Base-by-base conservation (phyloP, 352 stramenopile genomes). In the Phytophthora uliginosa region DNA sequence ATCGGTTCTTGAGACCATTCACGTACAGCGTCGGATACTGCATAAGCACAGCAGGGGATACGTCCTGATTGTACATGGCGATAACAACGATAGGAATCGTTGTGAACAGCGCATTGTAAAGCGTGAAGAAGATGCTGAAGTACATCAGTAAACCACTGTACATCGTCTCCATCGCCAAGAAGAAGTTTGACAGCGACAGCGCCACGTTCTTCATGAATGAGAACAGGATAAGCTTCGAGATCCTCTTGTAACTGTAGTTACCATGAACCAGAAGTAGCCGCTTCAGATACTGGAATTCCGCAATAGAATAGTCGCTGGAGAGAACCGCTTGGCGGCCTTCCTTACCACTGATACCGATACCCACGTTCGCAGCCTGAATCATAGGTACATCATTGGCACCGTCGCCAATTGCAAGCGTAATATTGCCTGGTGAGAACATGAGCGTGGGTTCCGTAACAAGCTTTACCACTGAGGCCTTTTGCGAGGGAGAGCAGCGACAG, bases 191-290 rank as follows among this genome's bases (percentile, higher is more conserved):
- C 59, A 96, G 66, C 52, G 89, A 96, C 13, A 97, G 68, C 13
- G 90, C 90, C 53, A 95, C 85, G 53, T 96, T 96, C 71, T 96
- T 96, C 88, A 96, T 95, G 56, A 96, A 95, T 18, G 90, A 96
- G 63, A 96, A 96, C 51, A 96, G 63, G 36, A 96, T 94, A 10
- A 96, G 80, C 76, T 96, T 97, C 20, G 90, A 95, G 53, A 97
- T 96, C 22, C 90, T 77, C 79, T 96, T 95, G 89, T 97, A 97
- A 74, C 89, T 95, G 85, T 96, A 97, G 74, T 96, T 97, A 34
- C 90, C 90, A 65, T 97, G 90, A 24, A 97, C 90, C 28, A 97
- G 68, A 2, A 97, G 63, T 28, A 97, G 69, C 3, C 90, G 86
- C 58, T 96, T 95, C 31, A 97, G 54, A 57, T 89, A 95, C 22